Conservation (phyloP, 2,329 filamentous ascomycete genomes). For the Davidsoniella virescens region DNA sequence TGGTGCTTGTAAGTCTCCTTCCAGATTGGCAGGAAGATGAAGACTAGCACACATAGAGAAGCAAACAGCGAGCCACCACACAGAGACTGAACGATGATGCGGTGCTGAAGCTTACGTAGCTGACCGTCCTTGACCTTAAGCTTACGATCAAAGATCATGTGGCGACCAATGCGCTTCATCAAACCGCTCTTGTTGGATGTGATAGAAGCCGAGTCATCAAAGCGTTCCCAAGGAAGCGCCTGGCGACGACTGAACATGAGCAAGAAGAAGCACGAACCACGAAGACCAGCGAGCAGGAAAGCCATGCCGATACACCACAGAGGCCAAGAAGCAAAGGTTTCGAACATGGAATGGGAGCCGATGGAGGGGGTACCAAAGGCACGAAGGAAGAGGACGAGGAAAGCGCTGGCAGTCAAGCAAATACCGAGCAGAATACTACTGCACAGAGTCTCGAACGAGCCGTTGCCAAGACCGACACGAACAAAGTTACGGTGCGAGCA, state of each 20-base stretch:
- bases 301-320: constrained; percentile 30
- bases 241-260: constrained; percentile 30
- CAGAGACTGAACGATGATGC: constrained; percentile 28
- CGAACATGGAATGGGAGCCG: constrained; percentile 26
- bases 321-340: constrained; percentile 28
- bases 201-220: constrained; percentile 23
- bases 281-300: constrained; percentile 27
- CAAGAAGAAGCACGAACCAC: constrained; percentile 32
- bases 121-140: constrained; percentile 28
- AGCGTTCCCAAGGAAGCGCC: constrained; percentile 30
- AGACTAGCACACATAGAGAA: constrained; percentile 22
- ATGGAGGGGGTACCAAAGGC: constrained; percentile 22
- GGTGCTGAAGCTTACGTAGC: constrained; percentile 26
- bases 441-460: constrained; percentile 32
- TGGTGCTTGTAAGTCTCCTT: constrained; percentile 18
- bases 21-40: constrained; percentile 30
- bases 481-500: constrained; percentile 35
- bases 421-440: constrained; percentile 29
- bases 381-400: constrained; percentile 25
- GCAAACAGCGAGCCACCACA: constrained; percentile 24
- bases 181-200: constrained; percentile 17
- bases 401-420: constrained; percentile 23
- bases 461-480: constrained; percentile 36
- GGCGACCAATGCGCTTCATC: constrained; percentile 19
- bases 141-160: constrained; percentile 33